Conservation (phyloP, 805 yeast genomes). For the Candida endomychidarum region DNA sequence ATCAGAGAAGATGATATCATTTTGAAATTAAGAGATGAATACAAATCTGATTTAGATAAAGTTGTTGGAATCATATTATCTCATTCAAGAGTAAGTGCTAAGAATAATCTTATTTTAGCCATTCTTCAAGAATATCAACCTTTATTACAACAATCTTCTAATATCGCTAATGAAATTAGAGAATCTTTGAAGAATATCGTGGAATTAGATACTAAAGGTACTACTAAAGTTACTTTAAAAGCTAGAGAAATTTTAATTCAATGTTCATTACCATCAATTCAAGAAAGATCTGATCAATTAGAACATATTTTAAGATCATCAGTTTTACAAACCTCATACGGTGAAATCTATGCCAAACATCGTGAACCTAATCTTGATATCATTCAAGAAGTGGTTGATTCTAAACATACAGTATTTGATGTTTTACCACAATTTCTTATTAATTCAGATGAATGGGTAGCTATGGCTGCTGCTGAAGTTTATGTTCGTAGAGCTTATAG, state of each 20-base stretch:
- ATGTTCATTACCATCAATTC: slow-evolving; percentile 93
- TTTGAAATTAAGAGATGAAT: slow-evolving; percentile 81
- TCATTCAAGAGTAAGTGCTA: slow-evolving; percentile 90
- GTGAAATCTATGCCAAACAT: slow-evolving; percentile 74
- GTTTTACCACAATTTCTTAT: slow-evolving; percentile 89
- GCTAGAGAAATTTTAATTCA: slow-evolving; percentile 96
- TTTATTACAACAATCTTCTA: slow-evolving; percentile 67
- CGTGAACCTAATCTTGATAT: slow-evolving; percentile 78
- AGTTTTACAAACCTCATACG: slow-evolving; percentile 86
- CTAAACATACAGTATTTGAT: slow-evolving; percentile 94
- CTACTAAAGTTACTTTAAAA: slow-evolving; percentile 91
- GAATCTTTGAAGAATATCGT: slow-evolving; percentile 75
- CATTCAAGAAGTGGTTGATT: slow-evolving; percentile 89
- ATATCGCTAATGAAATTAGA: slow-evolving; percentile 66
- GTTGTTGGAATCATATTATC: slow-evolving; percentile 78
- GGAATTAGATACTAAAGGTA: slow-evolving; percentile 83
- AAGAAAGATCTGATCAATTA: slow-evolving; percentile 95
- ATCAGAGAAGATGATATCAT: slow-evolving; percentile 87
- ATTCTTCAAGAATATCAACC: slow-evolving; percentile 82
- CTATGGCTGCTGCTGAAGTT: slow-evolving; percentile 95
- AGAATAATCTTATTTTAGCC: slow-evolving; percentile 85
- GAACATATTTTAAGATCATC: slow-evolving; percentile 93
- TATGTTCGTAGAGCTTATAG: slow-evolving; percentile 96
- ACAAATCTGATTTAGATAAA: slow-evolving; percentile 68
- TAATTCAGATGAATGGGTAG: slow-evolving; percentile 81